phyloP scores from a whole-genome alignment of 495 filamentous ascomycete species.

The Lasiosphaeria hispida region DNA sequence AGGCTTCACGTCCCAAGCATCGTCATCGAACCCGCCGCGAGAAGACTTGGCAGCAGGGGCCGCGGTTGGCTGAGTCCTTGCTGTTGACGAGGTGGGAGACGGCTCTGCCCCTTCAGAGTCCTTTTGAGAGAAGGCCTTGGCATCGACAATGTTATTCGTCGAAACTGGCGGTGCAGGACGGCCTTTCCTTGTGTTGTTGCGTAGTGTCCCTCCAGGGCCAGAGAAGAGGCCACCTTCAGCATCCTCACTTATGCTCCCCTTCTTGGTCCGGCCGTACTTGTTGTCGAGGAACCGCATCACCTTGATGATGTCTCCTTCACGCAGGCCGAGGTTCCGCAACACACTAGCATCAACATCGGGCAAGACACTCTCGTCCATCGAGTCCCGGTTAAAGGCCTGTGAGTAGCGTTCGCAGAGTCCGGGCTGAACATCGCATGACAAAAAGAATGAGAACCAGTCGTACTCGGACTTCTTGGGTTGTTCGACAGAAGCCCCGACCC shows the following conservation, averaged over 20 bases:
- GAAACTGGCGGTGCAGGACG: constrained; percentile 81
- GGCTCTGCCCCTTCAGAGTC: constrained; percentile 42
- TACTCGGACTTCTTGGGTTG: constrained; percentile 65
- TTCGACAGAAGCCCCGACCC: constrained; percentile 53
- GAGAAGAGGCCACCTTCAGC: constrained; percentile 78
- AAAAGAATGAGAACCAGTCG: constrained; percentile 99
- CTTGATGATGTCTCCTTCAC: constrained; percentile 93
- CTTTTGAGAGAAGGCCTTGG: constrained; percentile 73
- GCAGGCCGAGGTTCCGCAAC: constrained; percentile 80
- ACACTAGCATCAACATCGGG: constrained; percentile 81
- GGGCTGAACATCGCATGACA: constrained; percentile 83
- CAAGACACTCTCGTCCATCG: constrained; percentile 89
- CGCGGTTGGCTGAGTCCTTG: constrained; percentile 35
- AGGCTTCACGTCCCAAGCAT: constrained; percentile 97
- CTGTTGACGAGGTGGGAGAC: constrained; percentile 45
- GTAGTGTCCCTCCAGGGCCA: constrained; percentile 80
- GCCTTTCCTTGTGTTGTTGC: constrained; percentile 94
- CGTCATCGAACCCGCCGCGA: constrained; percentile 79
- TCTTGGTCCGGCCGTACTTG: constrained; percentile 69
- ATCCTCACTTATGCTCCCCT: constrained; percentile 62
- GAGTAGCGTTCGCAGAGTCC: constrained; percentile 93
- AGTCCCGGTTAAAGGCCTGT: constrained; percentile 80
- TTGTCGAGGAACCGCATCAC: constrained; percentile 87
- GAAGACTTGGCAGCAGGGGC: constrained; percentile 48
- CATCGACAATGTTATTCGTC: constrained; percentile 80